These are phyloP conservation scores for Trichomonas vaginalis DNA, from an alignment of 208 protist species.

Conservation along the genomic window DNA sequence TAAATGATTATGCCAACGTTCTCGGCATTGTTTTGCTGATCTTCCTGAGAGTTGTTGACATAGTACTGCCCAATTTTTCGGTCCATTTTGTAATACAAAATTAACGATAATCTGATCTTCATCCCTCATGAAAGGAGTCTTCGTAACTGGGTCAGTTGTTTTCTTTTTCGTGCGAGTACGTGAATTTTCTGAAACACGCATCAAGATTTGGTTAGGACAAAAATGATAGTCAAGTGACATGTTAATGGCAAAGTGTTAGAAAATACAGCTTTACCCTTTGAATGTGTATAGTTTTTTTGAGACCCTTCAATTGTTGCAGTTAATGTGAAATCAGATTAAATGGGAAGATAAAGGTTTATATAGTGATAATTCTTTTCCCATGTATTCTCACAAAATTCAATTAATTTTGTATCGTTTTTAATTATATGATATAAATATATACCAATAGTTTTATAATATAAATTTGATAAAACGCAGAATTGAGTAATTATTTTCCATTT, in stretches of 20 bases:
- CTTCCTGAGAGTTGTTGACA: not conserved
- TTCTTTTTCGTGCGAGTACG: not conserved
- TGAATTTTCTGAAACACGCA: not conserved
- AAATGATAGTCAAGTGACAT: not conserved
- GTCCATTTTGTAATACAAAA: not conserved
- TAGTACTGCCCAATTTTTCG: not conserved
- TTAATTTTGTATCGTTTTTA: too few species aligned
- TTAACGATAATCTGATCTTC: not conserved
- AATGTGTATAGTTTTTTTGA: too few species aligned
- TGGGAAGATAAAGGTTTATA: too few species aligned
- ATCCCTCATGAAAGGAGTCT: not conserved
- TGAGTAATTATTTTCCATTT: too few species aligned
- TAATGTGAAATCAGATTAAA: too few species aligned
- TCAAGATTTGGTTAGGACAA: not conserved
- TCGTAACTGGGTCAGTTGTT: not conserved
- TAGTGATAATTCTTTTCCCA: too few species aligned
- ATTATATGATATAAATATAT: too few species aligned
- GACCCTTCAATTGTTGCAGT: too few species aligned
- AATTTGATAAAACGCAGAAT: too few species aligned
- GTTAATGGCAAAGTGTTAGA: not conserved
- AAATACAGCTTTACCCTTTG: too few species aligned
- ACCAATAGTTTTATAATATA: too few species aligned
- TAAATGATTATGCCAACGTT: not conserved
- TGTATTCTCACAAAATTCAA: too few species aligned
- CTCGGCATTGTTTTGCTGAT: not conserved